Evolutionary conservation across 2,329 filamentous ascomycete genomes (phyloP).

Genomic region (Neonectria coccinea): DNA sequence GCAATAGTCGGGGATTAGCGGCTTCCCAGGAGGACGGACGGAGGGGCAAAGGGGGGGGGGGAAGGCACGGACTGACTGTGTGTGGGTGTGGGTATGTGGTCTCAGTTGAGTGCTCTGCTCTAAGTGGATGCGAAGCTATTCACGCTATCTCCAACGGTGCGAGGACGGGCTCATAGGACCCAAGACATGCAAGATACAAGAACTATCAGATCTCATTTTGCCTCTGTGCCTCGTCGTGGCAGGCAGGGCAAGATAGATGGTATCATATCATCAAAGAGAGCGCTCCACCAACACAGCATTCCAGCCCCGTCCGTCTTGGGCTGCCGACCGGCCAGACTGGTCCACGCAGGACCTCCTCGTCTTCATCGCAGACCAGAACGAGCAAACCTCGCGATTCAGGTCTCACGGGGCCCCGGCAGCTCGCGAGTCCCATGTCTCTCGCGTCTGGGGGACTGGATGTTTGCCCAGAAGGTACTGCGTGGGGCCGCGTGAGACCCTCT

Average conservation of each 20-base stretch:
- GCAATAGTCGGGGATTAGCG: neutral
- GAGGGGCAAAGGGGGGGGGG: no score
- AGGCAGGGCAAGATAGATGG: conserved; percentile 5
- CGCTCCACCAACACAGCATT: conserved; percentile 5
- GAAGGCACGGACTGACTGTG: neutral
- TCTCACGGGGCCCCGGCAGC: neutral
- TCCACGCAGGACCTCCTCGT: neutral
- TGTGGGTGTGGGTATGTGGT: neutral
- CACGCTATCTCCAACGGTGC: neutral
- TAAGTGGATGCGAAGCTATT: neutral
- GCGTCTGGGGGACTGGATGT: neutral
- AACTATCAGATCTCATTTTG: conserved; percentile 19
- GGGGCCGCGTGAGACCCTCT: neutral
- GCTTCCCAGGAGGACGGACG: neutral
- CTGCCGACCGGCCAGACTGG: neutral
- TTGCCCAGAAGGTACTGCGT: neutral
- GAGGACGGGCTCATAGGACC: neutral
- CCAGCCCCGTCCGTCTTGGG: conserved; percentile 8
- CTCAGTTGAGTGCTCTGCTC: neutral
- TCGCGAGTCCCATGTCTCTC: neutral
- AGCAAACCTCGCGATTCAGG: neutral
- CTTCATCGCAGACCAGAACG: neutral
- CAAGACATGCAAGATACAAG: conserved; percentile 4
- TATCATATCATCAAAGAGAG: conserved; percentile 1
- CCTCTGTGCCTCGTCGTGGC: neutral